Percentiles rank a stretch among this genome's conserved stretches.
Conservation (phyloP, 306 rosid species). For the Castanopsis chinensis region DNA sequence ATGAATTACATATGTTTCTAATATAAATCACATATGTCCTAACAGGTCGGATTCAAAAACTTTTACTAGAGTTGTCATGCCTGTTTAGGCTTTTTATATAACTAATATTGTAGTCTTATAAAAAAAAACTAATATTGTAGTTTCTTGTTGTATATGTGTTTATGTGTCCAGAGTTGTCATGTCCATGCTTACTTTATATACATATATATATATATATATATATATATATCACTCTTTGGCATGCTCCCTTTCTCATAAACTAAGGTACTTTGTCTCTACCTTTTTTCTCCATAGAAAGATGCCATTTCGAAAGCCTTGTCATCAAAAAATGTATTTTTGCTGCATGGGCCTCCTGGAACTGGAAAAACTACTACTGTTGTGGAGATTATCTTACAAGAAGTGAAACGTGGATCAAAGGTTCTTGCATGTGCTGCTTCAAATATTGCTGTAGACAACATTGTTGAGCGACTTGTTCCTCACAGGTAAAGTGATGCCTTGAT, state of each 20-base stretch:
- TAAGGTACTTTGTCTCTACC: constrained; percentile 19
- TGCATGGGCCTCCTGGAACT: constrained; percentile 99
- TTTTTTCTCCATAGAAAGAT: constrained; percentile 53
- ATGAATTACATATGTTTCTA: too few species aligned
- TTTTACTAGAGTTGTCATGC: not conserved
- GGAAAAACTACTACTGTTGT: constrained; percentile 98
- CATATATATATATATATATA: constrained; percentile 1
- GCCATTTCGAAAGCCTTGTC: constrained; percentile 91
- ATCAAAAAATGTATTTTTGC: constrained; percentile 79
- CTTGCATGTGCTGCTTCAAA: constrained; percentile 98
- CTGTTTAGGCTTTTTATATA: not conserved
- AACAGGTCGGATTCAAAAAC: too few species aligned
- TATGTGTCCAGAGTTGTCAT: not conserved
- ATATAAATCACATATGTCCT: too few species aligned
- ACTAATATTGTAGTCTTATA: not conserved
- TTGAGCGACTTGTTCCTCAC: constrained; percentile 85
- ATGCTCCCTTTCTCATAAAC: constrained; percentile 20
- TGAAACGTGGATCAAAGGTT: constrained; percentile 92
- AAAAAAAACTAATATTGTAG: not conserved
- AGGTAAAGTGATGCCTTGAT: constrained; percentile 45
- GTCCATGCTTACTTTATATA: not conserved
- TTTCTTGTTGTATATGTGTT: not conserved
- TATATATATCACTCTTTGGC: not conserved
- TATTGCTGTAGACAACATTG: constrained; percentile 99
- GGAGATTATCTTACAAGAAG: constrained; percentile 94